Percentiles rank a stretch among this genome's conserved stretches.
Conservation (phyloP, 306 rosid species). For the Dryas octopetala region DNA sequence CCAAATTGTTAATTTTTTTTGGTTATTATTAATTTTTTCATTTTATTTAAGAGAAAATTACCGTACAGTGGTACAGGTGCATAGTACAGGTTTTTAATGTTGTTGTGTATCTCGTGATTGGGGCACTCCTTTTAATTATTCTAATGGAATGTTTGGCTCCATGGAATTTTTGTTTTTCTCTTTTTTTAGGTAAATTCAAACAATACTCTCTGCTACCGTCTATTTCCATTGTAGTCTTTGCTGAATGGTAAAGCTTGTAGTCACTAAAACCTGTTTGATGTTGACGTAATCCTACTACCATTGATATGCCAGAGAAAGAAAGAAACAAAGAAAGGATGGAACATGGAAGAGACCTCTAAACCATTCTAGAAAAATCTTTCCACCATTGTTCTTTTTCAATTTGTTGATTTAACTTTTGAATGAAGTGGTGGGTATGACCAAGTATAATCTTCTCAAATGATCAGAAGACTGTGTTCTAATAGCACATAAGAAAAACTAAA, state of each 20-base stretch:
- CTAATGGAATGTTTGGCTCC: no score
- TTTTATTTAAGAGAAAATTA: not conserved
- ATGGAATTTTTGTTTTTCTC: not conserved
- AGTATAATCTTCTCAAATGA: no score
- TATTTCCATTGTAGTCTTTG: not conserved
- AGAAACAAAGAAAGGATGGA: no score
- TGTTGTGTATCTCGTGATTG: not conserved
- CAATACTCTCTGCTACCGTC: not conserved
- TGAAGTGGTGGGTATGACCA: not conserved
- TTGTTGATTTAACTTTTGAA: not conserved
- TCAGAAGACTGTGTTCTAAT: no score
- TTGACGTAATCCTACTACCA: not conserved
- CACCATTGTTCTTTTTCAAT: no score
- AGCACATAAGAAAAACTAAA: no score
- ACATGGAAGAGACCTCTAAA: not conserved
- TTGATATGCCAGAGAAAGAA: not conserved
- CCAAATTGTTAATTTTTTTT: not conserved
- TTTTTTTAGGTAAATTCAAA: no score
- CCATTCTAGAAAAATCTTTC: no score
- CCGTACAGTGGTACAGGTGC: not conserved
- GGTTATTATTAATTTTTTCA: not conserved
- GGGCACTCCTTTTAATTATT: not conserved
- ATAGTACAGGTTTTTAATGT: constrained; percentile 1
- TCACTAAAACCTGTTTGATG: not conserved
- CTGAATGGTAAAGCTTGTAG: not conserved